These are phyloP conservation scores for Rubus parviflorus DNA, from an alignment of 306 rosid species.

Conservation along the genomic window DNA sequence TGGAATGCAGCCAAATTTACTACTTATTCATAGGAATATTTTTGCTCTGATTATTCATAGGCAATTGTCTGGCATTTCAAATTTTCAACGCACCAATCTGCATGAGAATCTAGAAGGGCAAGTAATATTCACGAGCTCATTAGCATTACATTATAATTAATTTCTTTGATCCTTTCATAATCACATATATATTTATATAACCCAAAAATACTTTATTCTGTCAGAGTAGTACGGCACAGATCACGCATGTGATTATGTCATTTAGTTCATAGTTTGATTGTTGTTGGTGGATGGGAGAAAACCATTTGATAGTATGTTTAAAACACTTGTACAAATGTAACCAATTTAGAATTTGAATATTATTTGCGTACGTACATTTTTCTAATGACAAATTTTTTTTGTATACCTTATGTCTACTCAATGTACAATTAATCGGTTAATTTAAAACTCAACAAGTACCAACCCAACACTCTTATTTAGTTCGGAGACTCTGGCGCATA, in stretches of 20 bases:
- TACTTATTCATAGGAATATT: neutral
- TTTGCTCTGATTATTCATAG: neutral
- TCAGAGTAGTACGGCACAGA: neutral
- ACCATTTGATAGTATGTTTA: neutral
- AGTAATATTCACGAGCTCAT: slow-evolving; percentile 2
- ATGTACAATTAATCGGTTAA: neutral
- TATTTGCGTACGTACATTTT: neutral
- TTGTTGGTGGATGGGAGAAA: neutral
- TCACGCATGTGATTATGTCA: slow-evolving; percentile 12
- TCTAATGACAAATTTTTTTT: neutral
- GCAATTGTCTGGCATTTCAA: neutral
- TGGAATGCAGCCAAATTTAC: neutral
- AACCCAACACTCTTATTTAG: neutral
- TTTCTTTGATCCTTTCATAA: neutral
- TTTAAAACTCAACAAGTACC: neutral
- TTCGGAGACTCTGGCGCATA: neutral
- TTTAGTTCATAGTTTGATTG: neutral
- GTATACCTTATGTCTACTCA: neutral
- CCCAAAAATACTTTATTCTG: neutral
- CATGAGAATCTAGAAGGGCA: slow-evolving; percentile 19
- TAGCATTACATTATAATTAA: neutral
- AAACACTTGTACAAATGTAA: neutral
- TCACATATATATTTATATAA: neutral
- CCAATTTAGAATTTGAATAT: no score
- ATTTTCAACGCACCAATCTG: neutral